Evolutionary conservation across 768 basidiomycete species (phyloP).

Genomic region (Trametopsis cervina): DNA sequence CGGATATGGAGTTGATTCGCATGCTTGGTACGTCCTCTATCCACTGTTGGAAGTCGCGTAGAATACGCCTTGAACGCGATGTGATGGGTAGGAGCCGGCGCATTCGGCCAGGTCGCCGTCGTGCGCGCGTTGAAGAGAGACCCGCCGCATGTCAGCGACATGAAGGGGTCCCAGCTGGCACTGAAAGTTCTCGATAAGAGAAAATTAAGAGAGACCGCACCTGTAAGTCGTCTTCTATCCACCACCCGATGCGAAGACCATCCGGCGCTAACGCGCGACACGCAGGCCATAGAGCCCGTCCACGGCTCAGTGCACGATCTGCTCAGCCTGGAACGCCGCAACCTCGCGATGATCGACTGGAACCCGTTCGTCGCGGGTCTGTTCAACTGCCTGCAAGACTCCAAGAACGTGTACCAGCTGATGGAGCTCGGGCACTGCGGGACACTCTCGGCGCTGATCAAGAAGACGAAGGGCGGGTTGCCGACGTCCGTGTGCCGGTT

Average conservation of each 20-base stretch:
- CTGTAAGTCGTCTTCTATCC: conserved; percentile 1
- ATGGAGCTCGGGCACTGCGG: conserved; percentile 44
- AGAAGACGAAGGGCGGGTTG: conserved; percentile 18
- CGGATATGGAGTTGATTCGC: conserved; percentile 1
- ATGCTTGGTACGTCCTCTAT: conserved; percentile 1
- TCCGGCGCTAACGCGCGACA: no score
- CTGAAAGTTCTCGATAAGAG: not conserved
- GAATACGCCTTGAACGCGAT: not conserved
- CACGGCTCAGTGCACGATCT: not conserved
- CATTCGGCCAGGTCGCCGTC: not conserved
- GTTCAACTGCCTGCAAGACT: conserved; percentile 39
- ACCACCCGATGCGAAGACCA: no score
- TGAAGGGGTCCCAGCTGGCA: not conserved
- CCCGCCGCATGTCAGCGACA: not conserved
- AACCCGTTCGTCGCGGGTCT: conserved; percentile 46
- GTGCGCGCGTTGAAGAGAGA: not conserved
- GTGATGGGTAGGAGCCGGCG: not conserved
- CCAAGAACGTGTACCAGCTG: conserved; percentile 40
- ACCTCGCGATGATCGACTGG: conserved; percentile 41
- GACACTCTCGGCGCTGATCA: conserved; percentile 33
- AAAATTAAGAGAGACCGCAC: not conserved
- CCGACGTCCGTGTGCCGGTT: conserved; percentile 32
- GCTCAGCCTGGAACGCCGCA: conserved; percentile 33
- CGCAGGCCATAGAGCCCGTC: no score
- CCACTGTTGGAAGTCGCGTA: not conserved